Base-by-base conservation (phyloP, 805 yeast genomes). In the Barnettozyma pratensis region DNA sequence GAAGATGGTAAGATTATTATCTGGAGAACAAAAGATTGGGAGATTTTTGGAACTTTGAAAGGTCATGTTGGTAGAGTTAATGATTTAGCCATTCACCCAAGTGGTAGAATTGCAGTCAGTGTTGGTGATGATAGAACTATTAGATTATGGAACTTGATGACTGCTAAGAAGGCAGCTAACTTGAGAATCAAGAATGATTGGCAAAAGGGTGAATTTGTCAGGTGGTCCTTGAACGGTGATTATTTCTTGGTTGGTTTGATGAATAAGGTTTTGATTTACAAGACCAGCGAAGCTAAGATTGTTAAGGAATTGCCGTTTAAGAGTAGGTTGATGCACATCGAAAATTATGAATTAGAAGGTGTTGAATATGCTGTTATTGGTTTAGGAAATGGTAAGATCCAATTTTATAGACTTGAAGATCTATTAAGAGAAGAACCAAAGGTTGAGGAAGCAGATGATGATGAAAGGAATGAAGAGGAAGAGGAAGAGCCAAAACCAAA, bases 21-120 rank as follows among this genome's bases (percentile, higher is more conserved):
- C 39, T 94, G 99, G 99, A 76, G 98, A 66, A 86, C 94, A 4
- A 89, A 87, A 65, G 99, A 94, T 68, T 94, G 99, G 99, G 98
- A 94, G 63, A 76, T 81, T 39, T 83, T 88, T 64, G 96, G 94
- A 5, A 81, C 83, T 11, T 72, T 94, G 65, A 90, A 90, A 65
- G 98, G 97, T 10, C 98, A 92, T 67, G 76, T 76, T 40, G 92
- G 81, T n/a, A 74, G 86, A 46, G 78, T 94, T 39, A 86, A 85
- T 56, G 98, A 90, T 65, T 60, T 94, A 39, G 85, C 90, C 30
- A 85, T 94, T 37, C 99, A 94, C 66, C 95, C 96, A 14, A 74
- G 89, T 4, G 96, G 96, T 11, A 78, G 88, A 68, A 81, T 94
- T 49, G 97, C 97, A 6, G 78, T 94, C 29, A 85, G 95, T 51